phyloP scores from a whole-genome alignment of 2,329 filamentous ascomycete genomes.

The Teratosphaeria gauchensis region DNA sequence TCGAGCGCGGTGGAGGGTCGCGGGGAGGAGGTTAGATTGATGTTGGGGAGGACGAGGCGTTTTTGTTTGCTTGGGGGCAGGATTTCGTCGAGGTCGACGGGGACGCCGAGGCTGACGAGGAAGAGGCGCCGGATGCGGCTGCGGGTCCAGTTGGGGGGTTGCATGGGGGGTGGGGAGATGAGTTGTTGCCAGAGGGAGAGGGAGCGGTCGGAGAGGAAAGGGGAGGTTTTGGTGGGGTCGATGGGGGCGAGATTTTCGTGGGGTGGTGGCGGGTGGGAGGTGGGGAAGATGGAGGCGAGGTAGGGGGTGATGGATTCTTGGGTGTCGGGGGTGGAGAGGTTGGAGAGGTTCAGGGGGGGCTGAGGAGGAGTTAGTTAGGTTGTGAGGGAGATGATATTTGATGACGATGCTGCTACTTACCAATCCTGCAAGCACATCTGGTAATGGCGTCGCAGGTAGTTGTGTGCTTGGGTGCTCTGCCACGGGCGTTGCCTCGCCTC shows the following conservation, averaged over 20 bases:
- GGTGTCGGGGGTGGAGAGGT: constrained; percentile 46
- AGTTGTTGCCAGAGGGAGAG: constrained; percentile 94
- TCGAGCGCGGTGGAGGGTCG: constrained; percentile 24
- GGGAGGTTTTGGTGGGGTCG: constrained; percentile 33
- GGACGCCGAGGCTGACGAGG: constrained; percentile 88
- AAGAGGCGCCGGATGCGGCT: constrained; percentile 91
- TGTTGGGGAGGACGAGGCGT: constrained; percentile 85
- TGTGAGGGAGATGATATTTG: not conserved
- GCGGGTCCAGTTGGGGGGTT: constrained; percentile 95
- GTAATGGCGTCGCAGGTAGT: constrained; percentile 15
- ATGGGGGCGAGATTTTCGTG: constrained; percentile 9
- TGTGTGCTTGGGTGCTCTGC: constrained; percentile 27
- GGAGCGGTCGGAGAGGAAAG: constrained; percentile 77
- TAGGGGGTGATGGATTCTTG: constrained; percentile 53
- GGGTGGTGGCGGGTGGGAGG: constrained; percentile 21
- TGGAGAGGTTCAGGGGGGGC: constrained; percentile 20
- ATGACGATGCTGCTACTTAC: constrained; percentile 32
- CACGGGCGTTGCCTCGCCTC: constrained; percentile 25
- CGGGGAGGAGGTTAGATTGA: constrained; percentile 37
- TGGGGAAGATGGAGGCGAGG: constrained; percentile 55
- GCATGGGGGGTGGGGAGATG: constrained; percentile 84
- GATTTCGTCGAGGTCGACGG: constrained; percentile 94
- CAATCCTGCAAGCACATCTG: constrained; percentile 33
- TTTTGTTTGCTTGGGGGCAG: constrained; percentile 95
- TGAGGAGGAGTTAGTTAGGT: constrained; percentile 6